Percentiles rank a stretch among this genome's conserved stretches.
Evolutionary conservation across 805 yeast genomes (phyloP).

Genomic region (Myxozyma lipomycoides): DNA sequence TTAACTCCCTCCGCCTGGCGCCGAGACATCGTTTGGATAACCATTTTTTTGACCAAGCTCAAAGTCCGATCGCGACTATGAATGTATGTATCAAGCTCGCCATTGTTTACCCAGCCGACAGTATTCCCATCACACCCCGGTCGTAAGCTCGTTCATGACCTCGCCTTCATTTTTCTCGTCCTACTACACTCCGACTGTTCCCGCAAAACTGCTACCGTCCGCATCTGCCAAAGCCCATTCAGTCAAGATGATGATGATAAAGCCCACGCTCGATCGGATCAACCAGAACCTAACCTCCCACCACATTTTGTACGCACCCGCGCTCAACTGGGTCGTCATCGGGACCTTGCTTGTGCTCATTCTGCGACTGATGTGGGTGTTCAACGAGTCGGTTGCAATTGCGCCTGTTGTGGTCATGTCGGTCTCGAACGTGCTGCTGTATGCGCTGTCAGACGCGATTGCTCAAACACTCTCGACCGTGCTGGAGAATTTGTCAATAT

Average conservation of each 20-base stretch:
- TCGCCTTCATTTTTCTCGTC: constrained; percentile 27
- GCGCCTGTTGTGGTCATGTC: constrained; percentile 74
- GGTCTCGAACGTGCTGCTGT: constrained; percentile 71
- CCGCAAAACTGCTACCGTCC: constrained; percentile 11
- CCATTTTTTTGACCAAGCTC: no score
- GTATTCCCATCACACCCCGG: no score
- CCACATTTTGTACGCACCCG: constrained; percentile 31
- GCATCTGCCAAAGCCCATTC: constrained; percentile 8
- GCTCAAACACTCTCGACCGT: constrained; percentile 68
- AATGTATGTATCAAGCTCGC: no score
- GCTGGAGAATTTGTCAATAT: constrained; percentile 29
- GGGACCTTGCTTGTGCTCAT: constrained; percentile 33
- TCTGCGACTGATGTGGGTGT: constrained; percentile 36
- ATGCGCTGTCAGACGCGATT: constrained; percentile 85
- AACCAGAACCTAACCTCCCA: constrained; percentile 10
- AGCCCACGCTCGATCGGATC: constrained; percentile 14
- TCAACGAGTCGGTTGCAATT: constrained; percentile 46
- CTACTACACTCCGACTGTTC: constrained; percentile 19
- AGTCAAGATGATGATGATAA: background rate
- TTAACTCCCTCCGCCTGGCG: no score
- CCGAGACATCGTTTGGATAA: no score
- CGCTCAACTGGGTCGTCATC: constrained; percentile 39
- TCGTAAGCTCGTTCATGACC: no score
- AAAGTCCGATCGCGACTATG: no score
- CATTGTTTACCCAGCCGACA: no score